These are phyloP conservation scores for Dactylellina sp. DNA, from an alignment of 2,329 filamentous ascomycete genomes.

Conservation along the genomic window DNA sequence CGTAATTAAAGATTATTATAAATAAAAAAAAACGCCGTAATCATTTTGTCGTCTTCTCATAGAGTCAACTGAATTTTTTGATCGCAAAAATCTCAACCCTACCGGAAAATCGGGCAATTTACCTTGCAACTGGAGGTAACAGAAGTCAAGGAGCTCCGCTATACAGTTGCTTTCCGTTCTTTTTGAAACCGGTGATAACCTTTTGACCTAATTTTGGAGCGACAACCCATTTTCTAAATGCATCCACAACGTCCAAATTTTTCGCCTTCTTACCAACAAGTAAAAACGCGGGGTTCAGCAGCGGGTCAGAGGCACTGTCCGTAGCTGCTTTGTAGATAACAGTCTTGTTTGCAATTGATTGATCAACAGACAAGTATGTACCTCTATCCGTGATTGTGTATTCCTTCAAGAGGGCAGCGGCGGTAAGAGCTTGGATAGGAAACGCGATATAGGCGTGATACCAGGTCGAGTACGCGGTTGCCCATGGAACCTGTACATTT, in stretches of 20 bases:
- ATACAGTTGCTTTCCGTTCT: conserved; percentile 64
- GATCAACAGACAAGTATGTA: conserved; percentile 65
- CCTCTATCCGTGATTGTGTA: conserved; percentile 68
- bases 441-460: conserved; percentile 67
- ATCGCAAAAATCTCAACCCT: too few species aligned
- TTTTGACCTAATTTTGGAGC: conserved; percentile 62
- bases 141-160: conserved; percentile 61
- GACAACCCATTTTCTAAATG: conserved; percentile 65
- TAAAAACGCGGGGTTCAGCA: conserved; percentile 66
- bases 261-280: conserved; percentile 63
- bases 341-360: conserved; percentile 62
- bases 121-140: not conserved
- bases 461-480: conserved; percentile 65
- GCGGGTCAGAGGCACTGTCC: conserved; percentile 63
- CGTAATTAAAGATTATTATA: too few species aligned
- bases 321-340: conserved; percentile 63
- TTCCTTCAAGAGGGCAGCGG: conserved; percentile 65
- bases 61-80: too few species aligned
- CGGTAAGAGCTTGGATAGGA: conserved; percentile 66
- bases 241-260: conserved; percentile 62
- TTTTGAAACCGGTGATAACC: conserved; percentile 63
- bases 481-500: conserved; percentile 64
- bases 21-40: too few species aligned
- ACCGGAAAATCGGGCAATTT: too few species aligned
- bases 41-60: too few species aligned